Evolutionary conservation across 164 flowering plant genomes (phyloP), one percentile per base, ranked within the genome.

Genomic region (Protea cynaroides): DNA sequence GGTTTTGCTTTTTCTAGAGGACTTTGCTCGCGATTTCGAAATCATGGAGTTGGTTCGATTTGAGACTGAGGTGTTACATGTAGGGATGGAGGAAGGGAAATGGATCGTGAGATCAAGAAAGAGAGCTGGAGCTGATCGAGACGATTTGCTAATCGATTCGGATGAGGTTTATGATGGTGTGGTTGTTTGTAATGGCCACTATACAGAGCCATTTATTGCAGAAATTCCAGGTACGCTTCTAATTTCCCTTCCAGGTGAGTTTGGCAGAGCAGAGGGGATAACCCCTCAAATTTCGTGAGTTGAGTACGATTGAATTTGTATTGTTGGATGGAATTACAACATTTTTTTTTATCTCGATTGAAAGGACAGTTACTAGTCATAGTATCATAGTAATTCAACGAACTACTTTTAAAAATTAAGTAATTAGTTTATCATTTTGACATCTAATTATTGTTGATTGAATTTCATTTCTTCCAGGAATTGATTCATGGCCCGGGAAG

Each of bases 401-500:
- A 40, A 40, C 14, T 40, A 40, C 10, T 40, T n/a, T n/a, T n/a
- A n/a, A n/a, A n/a, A n/a, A n/a, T n/a, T n/a, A n/a, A n/a, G n/a
- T 8, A 24, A 11, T 21, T 23, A 10, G 9, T 40, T 40, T 40
- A 40, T 40, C 46, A 40, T 9, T 40, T 12, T 40, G 46, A 8
- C 46, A 4, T 40, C 46, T 40, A 40, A 40, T 40, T 54, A 12
- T 58, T 61, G 96, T 96, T 19, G n/a, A n/a, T n/a, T n/a, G n/a
- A n/a, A n/a, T n/a, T n/a, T n/a, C n/a, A n/a, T n/a, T n/a, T n/a
- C n/a, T n/a, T n/a, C n/a, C n/a, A n/a, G n/a, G n/a, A n/a, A 80
- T 84, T 60, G 74, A 79, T 65, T 40, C 18, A 12, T 92, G 98
- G 96, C 90, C 96, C 1, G 96, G 98, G 46, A 82, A 80, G 79